A percentile compares a stretch with the other conserved stretches of the same genome.
Evolutionary conservation across 164 flowering plant species (phyloP).

Genomic region (Chloranthus sessilifolius): DNA sequence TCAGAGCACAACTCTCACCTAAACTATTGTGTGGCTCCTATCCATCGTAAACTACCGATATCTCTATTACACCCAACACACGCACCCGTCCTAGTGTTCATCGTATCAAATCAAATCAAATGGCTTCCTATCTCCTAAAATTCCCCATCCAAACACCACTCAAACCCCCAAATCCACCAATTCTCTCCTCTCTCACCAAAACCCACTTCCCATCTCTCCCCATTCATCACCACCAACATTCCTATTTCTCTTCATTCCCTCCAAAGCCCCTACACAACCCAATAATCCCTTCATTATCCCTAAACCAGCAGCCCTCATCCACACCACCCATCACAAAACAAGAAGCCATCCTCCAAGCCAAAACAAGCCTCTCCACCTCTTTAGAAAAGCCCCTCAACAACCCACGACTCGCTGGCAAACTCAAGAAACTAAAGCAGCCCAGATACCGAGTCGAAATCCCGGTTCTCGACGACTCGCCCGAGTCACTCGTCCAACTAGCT

Average conservation of each 20-base stretch:
- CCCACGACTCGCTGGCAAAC: constrained; percentile 57
- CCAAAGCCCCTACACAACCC: constrained; percentile 9
- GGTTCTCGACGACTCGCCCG: constrained; percentile 58
- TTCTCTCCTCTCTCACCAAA: constrained; percentile 16
- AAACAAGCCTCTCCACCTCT: constrained; percentile 56
- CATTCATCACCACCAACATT: constrained; percentile 8
- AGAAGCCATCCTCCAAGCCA: constrained; percentile 85
- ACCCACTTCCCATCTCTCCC: constrained; percentile 22
- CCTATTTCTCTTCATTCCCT: constrained; percentile 10
- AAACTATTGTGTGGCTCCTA: too few relatives aligned
- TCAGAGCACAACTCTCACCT: too few relatives aligned
- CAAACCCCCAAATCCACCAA: constrained; percentile 18
- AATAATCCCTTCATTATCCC: constrained; percentile 9
- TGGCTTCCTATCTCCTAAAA: constrained; percentile 53
- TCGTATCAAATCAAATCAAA: too few relatives aligned
- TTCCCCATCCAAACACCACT: constrained; percentile 24
- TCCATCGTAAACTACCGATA: too few relatives aligned
- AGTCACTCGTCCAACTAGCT: constrained; percentile 51
- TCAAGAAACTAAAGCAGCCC: constrained; percentile 70
- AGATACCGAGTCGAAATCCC: constrained; percentile 79
- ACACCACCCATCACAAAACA: constrained; percentile 70
- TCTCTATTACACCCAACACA: too few relatives aligned
- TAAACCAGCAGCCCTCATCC: constrained; percentile 23
- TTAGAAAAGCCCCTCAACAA: constrained; percentile 71
- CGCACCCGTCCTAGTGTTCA: too few relatives aligned